These are phyloP conservation scores for Babesia divergens DNA, from an alignment of 169 alveolate species.

Conservation along the genomic window DNA sequence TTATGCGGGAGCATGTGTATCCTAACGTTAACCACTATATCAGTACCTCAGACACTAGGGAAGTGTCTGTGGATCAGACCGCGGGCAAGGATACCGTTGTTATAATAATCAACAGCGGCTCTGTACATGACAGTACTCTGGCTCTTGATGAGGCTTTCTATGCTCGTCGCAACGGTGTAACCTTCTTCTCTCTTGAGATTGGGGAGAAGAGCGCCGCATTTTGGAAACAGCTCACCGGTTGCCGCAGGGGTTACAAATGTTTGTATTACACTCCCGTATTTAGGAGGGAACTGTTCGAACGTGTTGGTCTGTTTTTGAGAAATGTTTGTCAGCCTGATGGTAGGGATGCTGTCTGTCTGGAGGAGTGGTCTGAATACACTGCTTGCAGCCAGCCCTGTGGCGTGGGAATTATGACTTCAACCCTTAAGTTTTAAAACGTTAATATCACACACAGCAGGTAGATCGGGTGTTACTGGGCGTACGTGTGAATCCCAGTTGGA, in stretches of 20 bases:
- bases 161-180: conserved; percentile 47
- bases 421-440: conserved; percentile 19
- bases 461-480: conserved; percentile 24
- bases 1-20: conserved; percentile 12
- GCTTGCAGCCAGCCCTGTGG: conserved; percentile 58
- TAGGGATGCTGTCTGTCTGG: conserved; percentile 50
- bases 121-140: conserved; percentile 4
- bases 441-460: conserved; percentile 18
- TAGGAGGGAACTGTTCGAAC: neutral
- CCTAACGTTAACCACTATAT: conserved; percentile 11
- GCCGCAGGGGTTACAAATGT: conserved; percentile 29
- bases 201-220: conserved; percentile 6
- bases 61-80: neutral
- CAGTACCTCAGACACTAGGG: neutral
- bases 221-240: conserved; percentile 52
- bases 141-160: conserved; percentile 37
- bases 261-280: neutral
- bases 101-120: conserved; percentile 41
- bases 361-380: conserved; percentile 48
- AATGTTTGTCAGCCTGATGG: neutral
- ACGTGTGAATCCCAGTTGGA: conserved; percentile 57
- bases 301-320: conserved; percentile 5
- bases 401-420: conserved; percentile 35
- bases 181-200: conserved; percentile 31
- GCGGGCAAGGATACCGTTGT: conserved; percentile 48